A percentile compares a stretch with the other conserved stretches of the same genome.
phyloP scores from a whole-genome alignment of 345 rosid species.

The Arabis alpina region DNA sequence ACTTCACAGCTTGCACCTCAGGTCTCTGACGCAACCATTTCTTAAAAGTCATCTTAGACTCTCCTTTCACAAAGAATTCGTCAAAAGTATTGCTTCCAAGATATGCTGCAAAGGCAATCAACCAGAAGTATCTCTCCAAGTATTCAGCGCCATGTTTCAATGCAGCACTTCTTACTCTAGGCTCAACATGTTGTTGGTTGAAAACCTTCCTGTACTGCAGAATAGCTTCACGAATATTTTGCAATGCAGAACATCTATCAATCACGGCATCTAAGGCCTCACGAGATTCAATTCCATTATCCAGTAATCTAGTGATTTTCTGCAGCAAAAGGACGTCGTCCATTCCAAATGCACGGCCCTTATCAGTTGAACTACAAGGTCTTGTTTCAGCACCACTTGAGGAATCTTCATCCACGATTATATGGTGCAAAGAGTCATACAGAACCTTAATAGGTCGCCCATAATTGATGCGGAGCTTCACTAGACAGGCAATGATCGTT shows the following conservation, averaged over 20 bases:
- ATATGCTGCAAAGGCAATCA: slow-evolving; percentile 97
- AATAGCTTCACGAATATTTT: slow-evolving; percentile 94
- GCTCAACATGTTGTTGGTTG: slow-evolving; percentile 93
- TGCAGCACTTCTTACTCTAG: slow-evolving; percentile 86
- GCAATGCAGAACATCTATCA: slow-evolving; percentile 94
- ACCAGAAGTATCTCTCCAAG: slow-evolving; percentile 82
- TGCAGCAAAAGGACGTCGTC: slow-evolving; percentile 80
- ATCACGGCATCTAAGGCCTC: slow-evolving; percentile 92
- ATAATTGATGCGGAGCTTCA: slow-evolving; percentile 80
- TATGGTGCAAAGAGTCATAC: slow-evolving; percentile 55
- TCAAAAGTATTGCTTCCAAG: slow-evolving; percentile 95
- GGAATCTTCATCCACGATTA: slow-evolving; percentile 75
- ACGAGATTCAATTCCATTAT: slow-evolving; percentile 87
- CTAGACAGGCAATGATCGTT: slow-evolving; percentile 96
- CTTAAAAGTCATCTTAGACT: slow-evolving; percentile 76
- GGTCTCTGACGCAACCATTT: slow-evolving; percentile 87
- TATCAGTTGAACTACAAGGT: slow-evolving; percentile 40
- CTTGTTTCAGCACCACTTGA: slow-evolving; percentile 70
- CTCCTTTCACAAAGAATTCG: slow-evolving; percentile 84
- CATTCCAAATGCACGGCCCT: slow-evolving; percentile 78
- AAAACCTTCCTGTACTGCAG: slow-evolving; percentile 78
- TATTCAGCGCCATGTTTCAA: slow-evolving; percentile 94
- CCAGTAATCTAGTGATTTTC: slow-evolving; percentile 95
- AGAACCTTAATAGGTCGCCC: slow-evolving; percentile 87
- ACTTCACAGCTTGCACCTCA: slow-evolving; percentile 96